A percentile compares a stretch with the other conserved stretches of the same genome.
Conservation (phyloP, 805 yeast species). For the Lachancea nothofagi region DNA sequence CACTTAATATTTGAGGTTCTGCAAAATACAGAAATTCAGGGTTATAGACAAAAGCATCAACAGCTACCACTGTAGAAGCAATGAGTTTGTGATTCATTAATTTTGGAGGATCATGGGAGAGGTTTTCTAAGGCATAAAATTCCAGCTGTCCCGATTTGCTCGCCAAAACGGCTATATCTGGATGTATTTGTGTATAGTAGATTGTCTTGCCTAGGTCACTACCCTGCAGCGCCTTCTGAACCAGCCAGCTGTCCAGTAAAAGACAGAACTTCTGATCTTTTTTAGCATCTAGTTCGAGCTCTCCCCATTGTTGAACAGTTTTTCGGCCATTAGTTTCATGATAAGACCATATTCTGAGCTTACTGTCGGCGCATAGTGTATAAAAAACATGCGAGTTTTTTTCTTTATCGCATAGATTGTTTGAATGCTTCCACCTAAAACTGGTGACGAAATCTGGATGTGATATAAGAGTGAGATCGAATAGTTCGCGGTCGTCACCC, state of each 20-base stretch:
- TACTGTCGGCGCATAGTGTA: constrained; percentile 55
- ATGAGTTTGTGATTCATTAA: constrained; percentile 41
- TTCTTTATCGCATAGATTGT: constrained; percentile 29
- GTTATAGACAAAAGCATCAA: constrained; percentile 26
- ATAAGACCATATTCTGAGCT: constrained; percentile 64
- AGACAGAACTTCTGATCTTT: constrained; percentile 32
- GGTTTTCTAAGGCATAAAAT: constrained; percentile 45
- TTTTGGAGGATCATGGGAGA: constrained; percentile 52
- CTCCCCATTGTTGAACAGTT: constrained; percentile 53
- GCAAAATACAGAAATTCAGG: constrained; percentile 36
- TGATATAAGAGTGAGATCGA: constrained; percentile 63
- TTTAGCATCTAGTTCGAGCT: constrained; percentile 29
- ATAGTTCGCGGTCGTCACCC: constrained; percentile 55
- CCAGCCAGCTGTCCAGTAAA: constrained; percentile 38
- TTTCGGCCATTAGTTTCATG: constrained; percentile 55
- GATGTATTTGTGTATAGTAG: constrained; percentile 27
- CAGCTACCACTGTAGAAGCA: constrained; percentile 20
- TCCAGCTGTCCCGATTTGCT: constrained; percentile 39
- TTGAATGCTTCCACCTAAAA: constrained; percentile 51
- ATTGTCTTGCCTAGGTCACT: constrained; percentile 18
- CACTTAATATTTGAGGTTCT: constrained; percentile 30
- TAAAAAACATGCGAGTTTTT: constrained; percentile 50
- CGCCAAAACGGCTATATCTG: constrained; percentile 41
- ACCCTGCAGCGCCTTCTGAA: constrained; percentile 25
- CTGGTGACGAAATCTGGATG: constrained; percentile 56